Evolutionary conservation across 73 alveolate species (phyloP).

Genomic region (Paramecium primaurelia): DNA sequence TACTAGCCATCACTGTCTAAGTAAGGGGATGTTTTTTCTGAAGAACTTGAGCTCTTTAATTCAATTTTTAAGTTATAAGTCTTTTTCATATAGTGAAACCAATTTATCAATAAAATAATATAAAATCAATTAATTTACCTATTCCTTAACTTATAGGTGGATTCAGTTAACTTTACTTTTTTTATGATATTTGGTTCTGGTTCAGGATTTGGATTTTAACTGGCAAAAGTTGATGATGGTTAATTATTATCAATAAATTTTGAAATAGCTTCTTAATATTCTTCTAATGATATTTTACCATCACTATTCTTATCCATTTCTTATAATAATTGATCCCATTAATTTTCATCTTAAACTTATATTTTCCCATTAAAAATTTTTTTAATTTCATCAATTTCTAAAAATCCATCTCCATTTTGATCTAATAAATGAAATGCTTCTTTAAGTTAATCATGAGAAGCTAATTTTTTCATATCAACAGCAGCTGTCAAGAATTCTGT

Average conservation of each 20-base stretch:
- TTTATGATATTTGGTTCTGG: background rate
- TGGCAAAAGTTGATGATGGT: constrained; percentile 21
- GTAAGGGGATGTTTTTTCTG: background rate
- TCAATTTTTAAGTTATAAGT: background rate
- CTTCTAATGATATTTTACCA: constrained; percentile 45
- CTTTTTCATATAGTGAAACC: background rate
- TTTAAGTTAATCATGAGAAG: constrained; percentile 60
- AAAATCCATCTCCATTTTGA: constrained; percentile 63
- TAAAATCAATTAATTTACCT: background rate
- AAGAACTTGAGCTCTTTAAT: background rate
- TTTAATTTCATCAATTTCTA: constrained; percentile 66
- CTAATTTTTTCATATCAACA: constrained; percentile 49
- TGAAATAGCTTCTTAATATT: background rate
- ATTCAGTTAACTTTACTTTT: background rate
- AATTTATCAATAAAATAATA: background rate
- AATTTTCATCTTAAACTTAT: background rate
- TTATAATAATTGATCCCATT: background rate
- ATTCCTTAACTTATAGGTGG: background rate
- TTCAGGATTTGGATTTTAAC: background rate
- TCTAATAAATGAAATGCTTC: constrained; percentile 64
- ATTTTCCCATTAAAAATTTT: constrained; percentile 59
- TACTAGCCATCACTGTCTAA: constrained; percentile 13
- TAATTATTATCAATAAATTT: background rate
- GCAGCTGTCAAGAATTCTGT: constrained; percentile 75
- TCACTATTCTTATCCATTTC: constrained; percentile 21